phyloP scores from a whole-genome alignment of 2,329 filamentous ascomycete species.

The Pestalotiopsis sp. region DNA sequence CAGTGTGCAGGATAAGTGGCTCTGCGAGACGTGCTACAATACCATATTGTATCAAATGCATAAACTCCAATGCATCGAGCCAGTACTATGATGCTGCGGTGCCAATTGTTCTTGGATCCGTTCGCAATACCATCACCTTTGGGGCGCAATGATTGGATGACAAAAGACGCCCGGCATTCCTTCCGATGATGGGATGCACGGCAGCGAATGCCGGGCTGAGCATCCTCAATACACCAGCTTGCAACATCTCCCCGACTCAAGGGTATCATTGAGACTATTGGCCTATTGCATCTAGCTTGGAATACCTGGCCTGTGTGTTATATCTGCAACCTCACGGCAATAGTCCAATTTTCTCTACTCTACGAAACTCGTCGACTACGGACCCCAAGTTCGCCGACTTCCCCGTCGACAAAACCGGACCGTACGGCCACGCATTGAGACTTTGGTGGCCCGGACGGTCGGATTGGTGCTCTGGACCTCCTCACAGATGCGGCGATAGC shows the following conservation, averaged over 20 bases:
- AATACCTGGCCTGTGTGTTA: no score
- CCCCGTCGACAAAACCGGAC: constrained; percentile 4
- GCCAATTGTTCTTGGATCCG: no score
- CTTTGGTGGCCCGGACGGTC: constrained; percentile 8
- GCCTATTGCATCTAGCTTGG: no score
- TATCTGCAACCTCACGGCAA: no score
- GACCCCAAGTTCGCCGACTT: background rate
- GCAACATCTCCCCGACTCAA: background rate
- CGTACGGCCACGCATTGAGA: constrained; percentile 6
- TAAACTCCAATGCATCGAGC: no score
- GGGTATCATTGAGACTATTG: no score
- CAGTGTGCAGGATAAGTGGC: background rate
- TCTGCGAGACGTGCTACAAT: no score
- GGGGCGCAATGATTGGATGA: background rate
- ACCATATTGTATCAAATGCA: no score
- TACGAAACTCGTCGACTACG: background rate
- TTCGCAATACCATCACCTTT: no score
- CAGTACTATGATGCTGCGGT: no score
- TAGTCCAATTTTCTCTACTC: no score
- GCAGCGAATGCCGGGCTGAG: background rate
- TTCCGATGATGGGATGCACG: background rate
- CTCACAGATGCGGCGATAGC: constrained; percentile 3
- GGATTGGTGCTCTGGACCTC: constrained; percentile 9
- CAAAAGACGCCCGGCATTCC: background rate
- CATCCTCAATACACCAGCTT: background rate